phyloP scores from a whole-genome alignment of 306 rosid species.

The apple (Malus domestica) region DNA sequence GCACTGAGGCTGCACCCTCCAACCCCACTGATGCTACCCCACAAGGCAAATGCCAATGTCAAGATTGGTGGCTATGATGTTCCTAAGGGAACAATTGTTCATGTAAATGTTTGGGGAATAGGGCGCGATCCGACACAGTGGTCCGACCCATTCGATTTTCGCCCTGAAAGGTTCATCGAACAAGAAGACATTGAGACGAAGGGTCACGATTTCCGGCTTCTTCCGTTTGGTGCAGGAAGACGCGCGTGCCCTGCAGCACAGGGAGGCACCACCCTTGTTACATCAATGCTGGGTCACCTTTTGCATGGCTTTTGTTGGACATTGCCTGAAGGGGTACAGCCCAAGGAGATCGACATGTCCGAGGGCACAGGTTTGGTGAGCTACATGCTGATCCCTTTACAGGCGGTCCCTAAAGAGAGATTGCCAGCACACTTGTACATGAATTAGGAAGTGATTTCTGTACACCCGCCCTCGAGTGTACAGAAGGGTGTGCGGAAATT shows the following conservation, averaged over 20 bases:
- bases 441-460: constrained; percentile 5
- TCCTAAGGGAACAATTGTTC: constrained; percentile 72
- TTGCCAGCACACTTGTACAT: constrained; percentile 54
- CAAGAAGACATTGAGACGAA: constrained; percentile 75
- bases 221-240: constrained; percentile 86
- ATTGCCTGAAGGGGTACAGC: constrained; percentile 37
- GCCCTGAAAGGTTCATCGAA: constrained; percentile 67
- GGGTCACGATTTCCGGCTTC: constrained; percentile 58
- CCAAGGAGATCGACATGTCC: constrained; percentile 58
- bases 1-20: constrained; percentile 82
- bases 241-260: constrained; percentile 78
- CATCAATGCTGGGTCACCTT: constrained; percentile 63
- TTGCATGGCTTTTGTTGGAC: constrained; percentile 71
- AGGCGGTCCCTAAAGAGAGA: constrained; percentile 58
- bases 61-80: constrained; percentile 76
- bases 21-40: constrained; percentile 91
- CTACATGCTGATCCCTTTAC: constrained; percentile 58
- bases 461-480: not conserved
- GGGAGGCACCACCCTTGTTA: constrained; percentile 57
- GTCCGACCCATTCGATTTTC: constrained; percentile 48
- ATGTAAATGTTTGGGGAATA: constrained; percentile 78
- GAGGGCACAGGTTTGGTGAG: constrained; percentile 71
- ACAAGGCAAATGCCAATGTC: constrained; percentile 55
- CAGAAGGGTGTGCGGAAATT: not conserved
- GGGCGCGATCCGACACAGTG: constrained; percentile 63